phyloP scores from a whole-genome alignment of 371 early-diverging fungal species.

The Rhizopus sp. region DNA sequence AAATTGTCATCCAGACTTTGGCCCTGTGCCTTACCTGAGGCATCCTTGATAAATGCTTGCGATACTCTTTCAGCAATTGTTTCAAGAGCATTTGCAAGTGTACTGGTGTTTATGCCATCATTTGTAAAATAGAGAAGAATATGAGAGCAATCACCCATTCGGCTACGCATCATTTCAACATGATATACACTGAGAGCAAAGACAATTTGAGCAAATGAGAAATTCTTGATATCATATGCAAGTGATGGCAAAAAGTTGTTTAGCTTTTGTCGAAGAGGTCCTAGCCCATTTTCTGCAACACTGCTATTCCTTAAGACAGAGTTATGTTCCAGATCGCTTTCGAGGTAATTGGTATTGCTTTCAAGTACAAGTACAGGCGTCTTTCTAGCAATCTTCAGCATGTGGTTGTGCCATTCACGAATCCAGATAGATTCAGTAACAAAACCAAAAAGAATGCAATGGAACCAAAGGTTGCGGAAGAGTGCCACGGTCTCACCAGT shows the following conservation, averaged over 20 bases:
- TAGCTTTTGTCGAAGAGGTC: slow-evolving; percentile 38
- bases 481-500: slow-evolving; percentile 67
- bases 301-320: slow-evolving; percentile 76
- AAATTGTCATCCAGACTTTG: slow-evolving; percentile 53
- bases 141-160: slow-evolving; percentile 67
- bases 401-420: slow-evolving; percentile 68
- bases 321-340: slow-evolving; percentile 88
- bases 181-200: slow-evolving; percentile 87
- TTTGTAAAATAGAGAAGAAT: slow-evolving; percentile 86
- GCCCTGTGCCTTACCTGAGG: slow-evolving; percentile 49
- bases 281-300: slow-evolving; percentile 52
- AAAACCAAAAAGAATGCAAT: slow-evolving; percentile 79
- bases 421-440: slow-evolving; percentile 80
- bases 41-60: slow-evolving; percentile 57
- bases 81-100: slow-evolving; percentile 59
- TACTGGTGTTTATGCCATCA: slow-evolving; percentile 74
- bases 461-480: slow-evolving; percentile 92
- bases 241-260: slow-evolving; percentile 39
- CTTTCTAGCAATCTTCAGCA: slow-evolving; percentile 77
- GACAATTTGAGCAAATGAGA: slow-evolving; percentile 74
- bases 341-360: slow-evolving; percentile 76
- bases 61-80: slow-evolving; percentile 69
- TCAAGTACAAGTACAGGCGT: slow-evolving; percentile 84
- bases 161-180: slow-evolving; percentile 81
- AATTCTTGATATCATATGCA: slow-evolving; percentile 61